phyloP scores from a whole-genome alignment of 495 filamentous ascomycete genomes.

The Staphylotrichum tortipilum region DNA sequence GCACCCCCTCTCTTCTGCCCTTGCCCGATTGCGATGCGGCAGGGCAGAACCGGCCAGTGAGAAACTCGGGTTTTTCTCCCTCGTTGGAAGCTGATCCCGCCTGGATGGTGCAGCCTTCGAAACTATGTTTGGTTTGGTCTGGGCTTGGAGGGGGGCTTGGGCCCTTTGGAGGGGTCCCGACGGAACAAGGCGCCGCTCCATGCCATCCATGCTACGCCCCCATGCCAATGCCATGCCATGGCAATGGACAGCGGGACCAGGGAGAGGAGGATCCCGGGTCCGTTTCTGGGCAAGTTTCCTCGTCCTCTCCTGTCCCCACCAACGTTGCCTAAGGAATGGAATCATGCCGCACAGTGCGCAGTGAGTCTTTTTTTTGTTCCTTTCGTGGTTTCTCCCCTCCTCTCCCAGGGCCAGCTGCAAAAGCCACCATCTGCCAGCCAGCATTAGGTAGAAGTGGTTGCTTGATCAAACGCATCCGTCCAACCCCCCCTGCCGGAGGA shows the following conservation, averaged over 20 bases:
- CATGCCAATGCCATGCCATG: too few relatives aligned
- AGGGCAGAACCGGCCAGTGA: not conserved
- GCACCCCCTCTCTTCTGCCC: too few relatives aligned
- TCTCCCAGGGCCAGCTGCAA: too few relatives aligned
- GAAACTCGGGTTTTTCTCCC: not conserved
- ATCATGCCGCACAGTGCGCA: constrained; percentile 13
- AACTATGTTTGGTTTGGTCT: constrained; percentile 9
- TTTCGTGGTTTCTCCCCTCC: not conserved
- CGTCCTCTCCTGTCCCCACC: too few relatives aligned
- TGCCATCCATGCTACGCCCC: too few relatives aligned
- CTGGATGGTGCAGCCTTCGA: constrained; percentile 5
- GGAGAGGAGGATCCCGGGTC: constrained; percentile 3
- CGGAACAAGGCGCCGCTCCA: not conserved
- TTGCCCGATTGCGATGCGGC: too few relatives aligned
- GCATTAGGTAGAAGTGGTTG: too few relatives aligned
- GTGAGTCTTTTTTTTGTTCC: not conserved
- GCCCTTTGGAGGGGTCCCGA: not conserved
- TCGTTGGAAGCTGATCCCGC: constrained; percentile 1
- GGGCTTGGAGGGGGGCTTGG: constrained; percentile 1
- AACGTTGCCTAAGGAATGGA: constrained; percentile 8
- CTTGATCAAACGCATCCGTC: too few relatives aligned
- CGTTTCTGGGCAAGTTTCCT: constrained; percentile 10
- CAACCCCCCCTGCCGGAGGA: too few relatives aligned
- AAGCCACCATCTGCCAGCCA: too few relatives aligned
- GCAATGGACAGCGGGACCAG: not conserved